Conservation (phyloP, 1,139 yeast species). For the Geotrichum candidum region DNA sequence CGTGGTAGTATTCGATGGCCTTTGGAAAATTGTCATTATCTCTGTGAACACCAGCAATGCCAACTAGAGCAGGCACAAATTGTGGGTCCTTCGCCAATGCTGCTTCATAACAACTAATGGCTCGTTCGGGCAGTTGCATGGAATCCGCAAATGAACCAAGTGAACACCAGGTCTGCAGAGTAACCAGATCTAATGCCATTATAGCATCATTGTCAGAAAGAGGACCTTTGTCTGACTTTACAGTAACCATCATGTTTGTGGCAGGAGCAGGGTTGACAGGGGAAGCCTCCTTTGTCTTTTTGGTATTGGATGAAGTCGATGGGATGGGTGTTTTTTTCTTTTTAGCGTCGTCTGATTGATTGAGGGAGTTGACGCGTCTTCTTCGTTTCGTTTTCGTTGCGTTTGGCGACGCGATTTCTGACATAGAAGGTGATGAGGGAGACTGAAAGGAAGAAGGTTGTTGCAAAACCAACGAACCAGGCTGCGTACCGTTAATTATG, state of each 20-base stretch:
- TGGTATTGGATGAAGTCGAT: not conserved
- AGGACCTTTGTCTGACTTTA: not conserved
- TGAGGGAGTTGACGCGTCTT: not conserved
- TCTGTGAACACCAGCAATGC: conserved; percentile 81
- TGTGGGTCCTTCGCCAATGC: conserved; percentile 83
- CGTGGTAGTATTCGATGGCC: conserved; percentile 90
- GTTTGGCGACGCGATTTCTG: not conserved
- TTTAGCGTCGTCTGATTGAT: not conserved
- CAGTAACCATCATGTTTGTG: not conserved
- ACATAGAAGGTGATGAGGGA: not conserved
- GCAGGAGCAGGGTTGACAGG: not conserved
- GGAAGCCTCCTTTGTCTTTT: not conserved
- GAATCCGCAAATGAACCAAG: conserved; percentile 83
- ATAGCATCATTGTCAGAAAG: conserved; percentile 39
- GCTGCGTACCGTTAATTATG: conserved; percentile 16
- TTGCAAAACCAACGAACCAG: not conserved
- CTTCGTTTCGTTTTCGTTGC: not conserved
- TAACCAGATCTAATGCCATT: conserved; percentile 42
- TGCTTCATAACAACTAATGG: conserved; percentile 79
- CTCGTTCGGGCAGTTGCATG: conserved; percentile 82
- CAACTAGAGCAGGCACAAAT: conserved; percentile 75
- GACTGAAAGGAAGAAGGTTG: conserved; percentile 2
- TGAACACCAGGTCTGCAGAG: conserved; percentile 89
- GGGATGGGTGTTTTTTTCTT: not conserved
- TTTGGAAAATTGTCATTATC: conserved; percentile 84